phyloP scores from a whole-genome alignment of 2,329 filamentous ascomycete species.

The Rhinocladiella mackenziei region DNA sequence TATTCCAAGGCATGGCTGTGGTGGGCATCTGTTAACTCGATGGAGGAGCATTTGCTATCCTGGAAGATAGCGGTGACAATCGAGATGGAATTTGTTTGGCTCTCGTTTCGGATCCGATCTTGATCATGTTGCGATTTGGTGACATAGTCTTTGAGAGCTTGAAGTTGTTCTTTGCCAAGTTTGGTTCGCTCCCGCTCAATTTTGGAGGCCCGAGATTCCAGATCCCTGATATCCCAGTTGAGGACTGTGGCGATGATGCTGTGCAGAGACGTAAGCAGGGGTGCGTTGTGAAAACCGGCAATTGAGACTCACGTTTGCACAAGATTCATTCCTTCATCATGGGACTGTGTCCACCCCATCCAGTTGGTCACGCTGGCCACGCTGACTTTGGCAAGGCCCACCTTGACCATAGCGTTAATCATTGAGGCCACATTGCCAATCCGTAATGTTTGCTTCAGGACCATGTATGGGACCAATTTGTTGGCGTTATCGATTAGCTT shows the following conservation, averaged over 20 bases:
- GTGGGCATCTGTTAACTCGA: slow-evolving; percentile 54
- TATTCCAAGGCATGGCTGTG: slow-evolving; percentile 66
- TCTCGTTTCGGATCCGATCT: slow-evolving; percentile 56
- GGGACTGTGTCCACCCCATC: slow-evolving; percentile 67
- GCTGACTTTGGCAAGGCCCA: slow-evolving; percentile 74
- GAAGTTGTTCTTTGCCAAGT: slow-evolving; percentile 58
- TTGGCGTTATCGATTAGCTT: slow-evolving; percentile 68
- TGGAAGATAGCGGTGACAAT: slow-evolving; percentile 65
- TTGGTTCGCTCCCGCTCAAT: slow-evolving; percentile 60
- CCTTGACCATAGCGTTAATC: slow-evolving; percentile 68
- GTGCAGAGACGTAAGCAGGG: slow-evolving; percentile 7
- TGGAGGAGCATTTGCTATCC: slow-evolving; percentile 38
- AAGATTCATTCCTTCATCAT: slow-evolving; percentile 76
- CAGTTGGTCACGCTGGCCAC: slow-evolving; percentile 72
- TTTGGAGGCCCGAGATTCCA: slow-evolving; percentile 61
- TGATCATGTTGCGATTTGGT: slow-evolving; percentile 53
- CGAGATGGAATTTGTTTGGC: slow-evolving; percentile 51
- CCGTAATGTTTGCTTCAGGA: slow-evolving; percentile 68
- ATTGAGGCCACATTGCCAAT: slow-evolving; percentile 77
- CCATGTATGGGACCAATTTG: slow-evolving; percentile 65
- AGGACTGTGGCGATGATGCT: slow-evolving; percentile 71
- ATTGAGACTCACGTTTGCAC: slow-evolving; percentile 54
- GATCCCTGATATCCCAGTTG: slow-evolving; percentile 67
- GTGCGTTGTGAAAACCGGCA: background rate
- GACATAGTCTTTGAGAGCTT: slow-evolving; percentile 58